Conservation (phyloP, 192 early-diverging fungal genomes). For the Podila epigama region DNA sequence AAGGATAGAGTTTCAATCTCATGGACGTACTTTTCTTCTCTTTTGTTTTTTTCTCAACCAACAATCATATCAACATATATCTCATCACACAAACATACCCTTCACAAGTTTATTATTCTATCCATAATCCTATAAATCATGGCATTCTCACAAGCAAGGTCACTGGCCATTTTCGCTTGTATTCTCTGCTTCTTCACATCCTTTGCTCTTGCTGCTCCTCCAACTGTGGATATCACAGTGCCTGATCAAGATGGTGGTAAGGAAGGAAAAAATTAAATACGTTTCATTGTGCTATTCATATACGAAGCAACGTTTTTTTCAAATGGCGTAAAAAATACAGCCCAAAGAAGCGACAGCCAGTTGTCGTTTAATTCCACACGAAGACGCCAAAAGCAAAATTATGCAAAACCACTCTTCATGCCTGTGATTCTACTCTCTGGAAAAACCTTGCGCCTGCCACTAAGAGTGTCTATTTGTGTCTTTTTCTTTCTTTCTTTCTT, state of each 20-base stretch:
- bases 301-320: neutral
- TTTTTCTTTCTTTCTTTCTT: no score
- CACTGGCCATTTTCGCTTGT: neutral
- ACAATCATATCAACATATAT: neutral
- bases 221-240: neutral
- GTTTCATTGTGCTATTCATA: neutral
- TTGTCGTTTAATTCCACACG: no score
- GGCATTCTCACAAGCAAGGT: neutral
- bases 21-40: no score
- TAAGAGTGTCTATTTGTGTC: no score
- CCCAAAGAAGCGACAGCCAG: no score
- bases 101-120: no score
- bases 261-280: no score
- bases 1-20: no score
- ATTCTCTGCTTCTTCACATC: conserved; percentile 8
- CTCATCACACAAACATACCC: neutral
- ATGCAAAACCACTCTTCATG: no score
- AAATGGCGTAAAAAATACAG: neutral
- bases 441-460: no score
- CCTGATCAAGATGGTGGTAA: conserved; percentile 5
- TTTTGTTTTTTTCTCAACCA: neutral
- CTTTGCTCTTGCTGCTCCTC: neutral
- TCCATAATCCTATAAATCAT: neutral
- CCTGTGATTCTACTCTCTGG: no score
- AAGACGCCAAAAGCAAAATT: no score